Conservation (phyloP, 2,329 filamentous ascomycete species). For the Monilinia fructigena region DNA sequence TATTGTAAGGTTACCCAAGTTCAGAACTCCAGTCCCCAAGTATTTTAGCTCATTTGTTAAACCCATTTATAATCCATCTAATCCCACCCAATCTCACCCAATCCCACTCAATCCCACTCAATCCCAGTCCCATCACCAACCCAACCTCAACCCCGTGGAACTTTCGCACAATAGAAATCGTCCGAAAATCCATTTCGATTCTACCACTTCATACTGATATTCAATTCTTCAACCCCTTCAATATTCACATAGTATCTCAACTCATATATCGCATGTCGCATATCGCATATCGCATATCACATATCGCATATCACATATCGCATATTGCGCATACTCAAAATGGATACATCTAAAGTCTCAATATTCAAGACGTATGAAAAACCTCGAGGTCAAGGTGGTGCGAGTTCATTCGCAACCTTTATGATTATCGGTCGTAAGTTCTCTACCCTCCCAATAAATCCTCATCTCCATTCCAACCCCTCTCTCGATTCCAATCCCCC, state of each 20-base stretch:
- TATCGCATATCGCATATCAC: background rate
- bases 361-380: slow-evolving; percentile 41
- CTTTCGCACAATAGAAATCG: slow-evolving; percentile 10
- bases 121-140: too few species aligned
- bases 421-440: slow-evolving; percentile 89
- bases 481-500: too few species aligned
- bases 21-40: too few species aligned
- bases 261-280: background rate
- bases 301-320: background rate
- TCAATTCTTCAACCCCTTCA: background rate
- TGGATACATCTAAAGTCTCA: slow-evolving; percentile 39
- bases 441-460: background rate
- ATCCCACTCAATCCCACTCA: too few species aligned
- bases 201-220: background rate
- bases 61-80: too few species aligned
- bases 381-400: slow-evolving; percentile 43
- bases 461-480: background rate
- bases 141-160: background rate
- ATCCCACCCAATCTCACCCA: too few species aligned
- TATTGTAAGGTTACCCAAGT: too few species aligned
- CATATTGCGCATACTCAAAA: slow-evolving; percentile 18
- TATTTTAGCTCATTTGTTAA: too few species aligned
- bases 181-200: background rate
- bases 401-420: slow-evolving; percentile 86
- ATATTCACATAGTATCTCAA: background rate